These are phyloP conservation scores for Carex kokanica DNA, from an alignment of 176 grass and related monocot genomes.

Conservation along the genomic window DNA sequence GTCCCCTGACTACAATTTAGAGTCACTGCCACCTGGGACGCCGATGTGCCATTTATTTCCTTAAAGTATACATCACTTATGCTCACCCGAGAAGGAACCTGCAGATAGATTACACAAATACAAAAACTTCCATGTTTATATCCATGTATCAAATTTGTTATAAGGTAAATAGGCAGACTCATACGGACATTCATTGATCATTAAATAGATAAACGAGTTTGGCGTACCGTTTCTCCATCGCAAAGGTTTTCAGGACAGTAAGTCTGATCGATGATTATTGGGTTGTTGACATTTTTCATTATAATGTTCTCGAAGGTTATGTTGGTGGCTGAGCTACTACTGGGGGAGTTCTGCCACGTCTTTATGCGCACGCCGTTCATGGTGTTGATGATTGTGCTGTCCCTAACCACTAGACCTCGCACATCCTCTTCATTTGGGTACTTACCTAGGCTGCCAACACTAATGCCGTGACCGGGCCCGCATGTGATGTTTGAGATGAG, in stretches of 20 bases:
- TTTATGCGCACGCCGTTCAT: slow-evolving; percentile 65
- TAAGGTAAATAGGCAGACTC: neutral
- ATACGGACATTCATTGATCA: neutral
- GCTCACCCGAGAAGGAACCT: slow-evolving; percentile 44
- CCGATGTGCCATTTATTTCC: slow-evolving; percentile 43
- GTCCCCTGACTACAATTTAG: slow-evolving; percentile 48
- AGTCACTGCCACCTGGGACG: slow-evolving; percentile 43
- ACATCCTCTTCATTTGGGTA: slow-evolving; percentile 48
- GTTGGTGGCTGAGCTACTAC: slow-evolving; percentile 27
- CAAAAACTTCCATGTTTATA: neutral
- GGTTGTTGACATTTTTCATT: slow-evolving; percentile 55
- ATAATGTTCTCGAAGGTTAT: slow-evolving; percentile 53
- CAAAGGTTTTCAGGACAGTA: slow-evolving; percentile 49
- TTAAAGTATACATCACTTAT: slow-evolving; percentile 49
- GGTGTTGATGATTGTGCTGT: slow-evolving; percentile 43
- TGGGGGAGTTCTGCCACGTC: slow-evolving; percentile 61
- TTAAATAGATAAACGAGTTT: neutral
- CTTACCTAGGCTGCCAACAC: slow-evolving; percentile 49
- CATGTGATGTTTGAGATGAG: slow-evolving; percentile 40
- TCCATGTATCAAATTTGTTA: neutral
- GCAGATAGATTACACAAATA: neutral
- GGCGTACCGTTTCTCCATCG: neutral
- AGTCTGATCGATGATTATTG: slow-evolving; percentile 66
- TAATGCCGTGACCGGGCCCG: slow-evolving; percentile 74
- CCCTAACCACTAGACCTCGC: slow-evolving; percentile 32